phyloP scores from a whole-genome alignment of 2,329 filamentous ascomycete genomes.

The Beauveria caledonica region DNA sequence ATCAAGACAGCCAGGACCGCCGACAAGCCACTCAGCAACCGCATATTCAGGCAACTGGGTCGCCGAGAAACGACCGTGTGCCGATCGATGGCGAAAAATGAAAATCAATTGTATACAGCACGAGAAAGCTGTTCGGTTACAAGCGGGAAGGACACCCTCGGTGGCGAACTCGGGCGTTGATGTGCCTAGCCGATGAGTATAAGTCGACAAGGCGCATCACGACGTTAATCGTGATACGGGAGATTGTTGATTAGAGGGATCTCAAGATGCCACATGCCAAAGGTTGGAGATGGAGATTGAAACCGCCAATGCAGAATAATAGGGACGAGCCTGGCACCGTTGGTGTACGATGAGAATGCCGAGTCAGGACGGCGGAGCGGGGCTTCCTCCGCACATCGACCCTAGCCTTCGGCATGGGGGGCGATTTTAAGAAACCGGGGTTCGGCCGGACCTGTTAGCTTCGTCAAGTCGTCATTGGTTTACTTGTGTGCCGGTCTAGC shows the following conservation, averaged over 20 bases:
- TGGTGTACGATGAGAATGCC: not conserved
- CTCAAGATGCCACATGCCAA: not conserved
- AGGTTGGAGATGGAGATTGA: not conserved
- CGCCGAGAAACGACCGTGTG: not conserved
- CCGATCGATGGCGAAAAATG: not conserved
- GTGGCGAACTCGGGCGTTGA: not conserved
- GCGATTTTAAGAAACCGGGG: not conserved
- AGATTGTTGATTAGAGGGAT: not conserved
- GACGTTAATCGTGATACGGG: not conserved
- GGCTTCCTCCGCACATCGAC: conserved; percentile 5
- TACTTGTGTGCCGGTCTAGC: not conserved
- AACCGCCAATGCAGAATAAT: not conserved
- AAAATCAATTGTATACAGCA: not conserved
- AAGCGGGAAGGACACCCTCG: not conserved
- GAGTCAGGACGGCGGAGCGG: not conserved
- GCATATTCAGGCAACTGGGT: not conserved
- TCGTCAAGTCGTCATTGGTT: not conserved
- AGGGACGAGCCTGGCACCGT: not conserved
- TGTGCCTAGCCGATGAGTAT: not conserved
- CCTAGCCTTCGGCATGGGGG: no score
- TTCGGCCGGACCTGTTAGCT: not conserved
- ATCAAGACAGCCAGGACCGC: not conserved
- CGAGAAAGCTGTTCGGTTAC: not conserved
- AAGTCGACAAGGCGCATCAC: not conserved
- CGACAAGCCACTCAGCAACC: not conserved